These are phyloP conservation scores for Rubia yunnanensis DNA, from an alignment of 257 asterid genomes.

Conservation along the genomic window DNA sequence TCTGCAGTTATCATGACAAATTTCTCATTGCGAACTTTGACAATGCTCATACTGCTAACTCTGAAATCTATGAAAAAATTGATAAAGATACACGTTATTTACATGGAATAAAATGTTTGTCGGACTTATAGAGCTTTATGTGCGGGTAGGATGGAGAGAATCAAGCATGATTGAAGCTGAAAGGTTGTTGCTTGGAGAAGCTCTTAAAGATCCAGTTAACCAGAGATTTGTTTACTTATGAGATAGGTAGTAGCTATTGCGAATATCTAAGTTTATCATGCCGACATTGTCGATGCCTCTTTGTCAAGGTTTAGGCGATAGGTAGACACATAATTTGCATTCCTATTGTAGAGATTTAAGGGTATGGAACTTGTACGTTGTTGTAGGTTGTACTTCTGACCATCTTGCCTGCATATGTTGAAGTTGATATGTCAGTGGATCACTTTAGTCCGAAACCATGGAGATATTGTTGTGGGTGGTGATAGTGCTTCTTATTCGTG, in stretches of 20 bases:
- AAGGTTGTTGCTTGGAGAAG: constrained; percentile 72
- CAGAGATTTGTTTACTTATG: constrained; percentile 91
- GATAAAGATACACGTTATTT: too few species aligned
- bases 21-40: too few species aligned
- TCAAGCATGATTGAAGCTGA: constrained; percentile 95
- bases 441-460: too few species aligned
- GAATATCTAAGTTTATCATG: neutral
- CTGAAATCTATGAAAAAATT: too few species aligned
- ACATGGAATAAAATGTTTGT: too few species aligned
- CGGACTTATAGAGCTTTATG: constrained; percentile 14
- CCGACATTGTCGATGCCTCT: neutral
- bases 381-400: too few species aligned
- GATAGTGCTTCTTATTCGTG: too few species aligned
- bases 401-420: neutral
- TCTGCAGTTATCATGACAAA: too few species aligned
- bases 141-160: constrained; percentile 98
- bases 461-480: too few species aligned
- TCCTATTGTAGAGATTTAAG: neutral
- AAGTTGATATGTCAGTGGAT: too few species aligned
- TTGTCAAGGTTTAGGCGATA: neutral
- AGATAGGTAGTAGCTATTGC: constrained; percentile 54
- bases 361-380: neutral
- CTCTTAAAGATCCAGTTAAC: constrained; percentile 84
- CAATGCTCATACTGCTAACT: too few species aligned
- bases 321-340: constrained; percentile 1